Evolutionary conservation across 2,329 filamentous ascomycete genomes (phyloP), one percentile per base, ranked within the genome.

Genomic region (Dothistroma septosporum): DNA sequence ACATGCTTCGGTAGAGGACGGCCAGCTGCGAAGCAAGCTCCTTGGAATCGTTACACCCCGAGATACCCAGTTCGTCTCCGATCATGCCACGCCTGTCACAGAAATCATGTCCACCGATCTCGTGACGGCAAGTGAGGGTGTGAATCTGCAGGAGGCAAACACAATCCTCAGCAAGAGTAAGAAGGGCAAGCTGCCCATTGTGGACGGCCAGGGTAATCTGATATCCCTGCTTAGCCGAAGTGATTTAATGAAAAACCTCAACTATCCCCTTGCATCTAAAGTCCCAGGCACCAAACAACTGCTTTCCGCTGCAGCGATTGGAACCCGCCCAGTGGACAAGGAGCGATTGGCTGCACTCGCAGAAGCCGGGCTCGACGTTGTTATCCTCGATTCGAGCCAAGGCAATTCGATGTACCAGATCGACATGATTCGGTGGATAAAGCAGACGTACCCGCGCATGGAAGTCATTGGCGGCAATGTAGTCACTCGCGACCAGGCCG

Each of bases 391-490:
- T 82, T 94, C 90, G 79, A 95, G 90, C 74, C 94, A 99, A 81
- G 94, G 94, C 68, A 97, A 97, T 85, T 94, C 89, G 79, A 92
- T 97, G 83, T 99, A 93, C 84, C 93, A 97, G 82, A 88, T 97
- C 66, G 91, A 96, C 64, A 99, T 99, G 94, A 86, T 99, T 82
- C 92, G 92, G 79, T 97, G 88, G 83, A 84, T 94, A 81, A 99
- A 99, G 84, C 76, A 87, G 69, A 90, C 87, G 70, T 93, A 87
- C 81, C 91, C 93, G 33, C 80, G 82, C 54, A 83, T 99, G 65
- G 92, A 99, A 70, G 94, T 99, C 75, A 96, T 99, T 74, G 95
- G 90, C 74, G 94, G 94, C 80, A 99, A 99, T 79, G 94, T 99
- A 69, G 94, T 99, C 71, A 99, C 94, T 60, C 88, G 93, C 58